Conservation (phyloP, 2,329 filamentous ascomycete species). For the Salinomyces thailandicus region DNA sequence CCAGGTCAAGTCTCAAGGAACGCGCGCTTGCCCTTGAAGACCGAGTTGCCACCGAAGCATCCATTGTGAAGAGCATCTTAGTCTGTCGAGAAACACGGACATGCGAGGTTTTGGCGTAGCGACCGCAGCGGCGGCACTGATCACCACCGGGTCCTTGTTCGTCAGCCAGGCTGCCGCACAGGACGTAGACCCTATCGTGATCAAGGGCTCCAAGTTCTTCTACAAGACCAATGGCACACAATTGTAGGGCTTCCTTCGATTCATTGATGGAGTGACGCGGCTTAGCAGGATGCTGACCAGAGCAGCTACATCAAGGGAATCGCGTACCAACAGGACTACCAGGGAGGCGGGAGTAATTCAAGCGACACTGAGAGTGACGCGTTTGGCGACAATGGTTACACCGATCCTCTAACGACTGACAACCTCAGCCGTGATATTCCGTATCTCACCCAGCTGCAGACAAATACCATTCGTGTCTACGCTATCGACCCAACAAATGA, state of each 20-base stretch:
- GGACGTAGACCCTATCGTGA: constrained; percentile 53
- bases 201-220: constrained; percentile 85
- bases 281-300: constrained; percentile 4
- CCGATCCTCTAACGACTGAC: constrained; percentile 69
- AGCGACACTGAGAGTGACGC: constrained; percentile 31
- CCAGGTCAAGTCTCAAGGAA: too few relatives aligned
- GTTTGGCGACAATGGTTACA: constrained; percentile 54
- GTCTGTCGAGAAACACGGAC: constrained; percentile 13
- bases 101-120: constrained; percentile 47
- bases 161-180: constrained; percentile 36
- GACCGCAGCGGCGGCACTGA: constrained; percentile 40
- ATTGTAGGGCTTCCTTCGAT: constrained; percentile 47
- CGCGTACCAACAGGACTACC: constrained; percentile 77
- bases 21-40: too few relatives aligned
- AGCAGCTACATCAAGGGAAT: constrained; percentile 74
- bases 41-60: too few relatives aligned
- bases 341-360: constrained; percentile 33
- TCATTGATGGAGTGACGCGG: too few relatives aligned
- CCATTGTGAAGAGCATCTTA: constrained; percentile 1
- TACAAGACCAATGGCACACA: constrained; percentile 69
- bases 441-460: constrained; percentile 63
- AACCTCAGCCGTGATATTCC: constrained; percentile 79
- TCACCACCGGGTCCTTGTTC: constrained; percentile 32
- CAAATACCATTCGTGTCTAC: constrained; percentile 93
- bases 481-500: constrained; percentile 70